These are phyloP conservation scores for Hypoxylon sp. DNA, from an alignment of 2,329 filamentous ascomycete species.

Conservation along the genomic window DNA sequence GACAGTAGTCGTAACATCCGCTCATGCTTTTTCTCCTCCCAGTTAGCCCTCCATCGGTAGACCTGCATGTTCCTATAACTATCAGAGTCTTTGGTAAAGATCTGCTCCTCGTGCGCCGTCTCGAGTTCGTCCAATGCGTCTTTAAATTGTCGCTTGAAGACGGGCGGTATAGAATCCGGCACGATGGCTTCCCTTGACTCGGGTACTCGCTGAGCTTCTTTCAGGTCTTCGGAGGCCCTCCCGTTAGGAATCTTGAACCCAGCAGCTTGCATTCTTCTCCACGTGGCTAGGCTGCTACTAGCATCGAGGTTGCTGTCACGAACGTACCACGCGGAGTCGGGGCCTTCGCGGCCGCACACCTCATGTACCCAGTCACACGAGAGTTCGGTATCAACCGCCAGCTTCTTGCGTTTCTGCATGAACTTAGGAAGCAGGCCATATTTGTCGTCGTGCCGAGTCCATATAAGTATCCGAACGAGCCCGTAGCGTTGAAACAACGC, in stretches of 20 bases:
- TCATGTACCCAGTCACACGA: slow-evolving; percentile 71
- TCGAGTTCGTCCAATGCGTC: slow-evolving; percentile 58
- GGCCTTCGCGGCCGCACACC: slow-evolving; percentile 62
- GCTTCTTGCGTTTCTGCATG: slow-evolving; percentile 67
- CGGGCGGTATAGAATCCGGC: slow-evolving; percentile 45
- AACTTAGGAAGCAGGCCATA: slow-evolving; percentile 70
- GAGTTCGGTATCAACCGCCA: slow-evolving; percentile 71
- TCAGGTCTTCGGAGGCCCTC: slow-evolving; percentile 57
- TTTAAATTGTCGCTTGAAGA: slow-evolving; percentile 55
- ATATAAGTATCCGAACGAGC: slow-evolving; percentile 82
- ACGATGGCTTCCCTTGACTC: slow-evolving; percentile 10
- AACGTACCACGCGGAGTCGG: slow-evolving; percentile 44
- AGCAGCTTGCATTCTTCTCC: slow-evolving; percentile 62
- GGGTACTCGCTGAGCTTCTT: slow-evolving; percentile 42
- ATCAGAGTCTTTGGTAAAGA: slow-evolving; percentile 38
- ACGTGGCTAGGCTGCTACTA: slow-evolving; percentile 57
- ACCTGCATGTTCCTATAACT: slow-evolving; percentile 37
- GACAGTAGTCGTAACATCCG: slow-evolving; percentile 10
- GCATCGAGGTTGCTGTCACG: slow-evolving; percentile 65
- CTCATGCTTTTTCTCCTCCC: slow-evolving; percentile 39
- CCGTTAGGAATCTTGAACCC: slow-evolving; percentile 60
- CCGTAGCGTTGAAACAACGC: slow-evolving; percentile 80
- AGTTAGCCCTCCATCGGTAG: slow-evolving; percentile 42
- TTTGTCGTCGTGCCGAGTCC: slow-evolving; percentile 74
- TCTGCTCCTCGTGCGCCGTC: slow-evolving; percentile 43